Percentiles rank a stretch among this genome's conserved stretches.
Conservation (phyloP, 768 basidiomycete genomes). For the Butyriboletus loyo region DNA sequence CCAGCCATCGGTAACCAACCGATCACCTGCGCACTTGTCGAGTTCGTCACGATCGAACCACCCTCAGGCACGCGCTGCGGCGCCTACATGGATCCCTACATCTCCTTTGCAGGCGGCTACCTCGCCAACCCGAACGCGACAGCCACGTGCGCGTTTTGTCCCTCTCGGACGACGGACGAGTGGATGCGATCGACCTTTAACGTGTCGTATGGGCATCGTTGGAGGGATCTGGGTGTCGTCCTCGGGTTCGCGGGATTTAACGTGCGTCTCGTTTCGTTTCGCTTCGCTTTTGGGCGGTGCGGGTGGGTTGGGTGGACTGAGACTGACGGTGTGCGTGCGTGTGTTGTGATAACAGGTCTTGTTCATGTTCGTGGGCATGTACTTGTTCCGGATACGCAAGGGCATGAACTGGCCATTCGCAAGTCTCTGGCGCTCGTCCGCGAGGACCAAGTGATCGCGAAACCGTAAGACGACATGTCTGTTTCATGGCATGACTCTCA, state of each 20-base stretch:
- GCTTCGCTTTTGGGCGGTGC: neutral
- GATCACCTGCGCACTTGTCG: slow-evolving; percentile 49
- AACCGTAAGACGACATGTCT: neutral
- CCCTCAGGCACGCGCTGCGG: slow-evolving; percentile 52
- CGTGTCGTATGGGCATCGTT: slow-evolving; percentile 3
- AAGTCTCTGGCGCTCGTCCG: neutral
- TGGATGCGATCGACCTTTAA: neutral
- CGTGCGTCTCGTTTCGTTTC: neutral
- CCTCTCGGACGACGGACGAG: slow-evolving; percentile 46
- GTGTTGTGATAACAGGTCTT: neutral
- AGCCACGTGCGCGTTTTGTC: slow-evolving; percentile 54
- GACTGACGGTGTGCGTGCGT: neutral
- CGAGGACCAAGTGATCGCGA: neutral
- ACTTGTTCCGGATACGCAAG: neutral
- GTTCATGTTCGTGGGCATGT: neutral
- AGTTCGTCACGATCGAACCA: slow-evolving; percentile 52
- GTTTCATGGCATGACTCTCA: neutral
- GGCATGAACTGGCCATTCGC: neutral
- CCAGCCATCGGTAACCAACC: slow-evolving; percentile 41
- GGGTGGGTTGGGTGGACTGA: neutral
- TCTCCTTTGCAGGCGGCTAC: slow-evolving; percentile 51
- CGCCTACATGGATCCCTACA: slow-evolving; percentile 50
- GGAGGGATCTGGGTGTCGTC: slow-evolving; percentile 12
- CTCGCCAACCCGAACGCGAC: slow-evolving; percentile 54
- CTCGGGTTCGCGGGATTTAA: neutral